A percentile compares a stretch with the other conserved stretches of the same genome.
These are phyloP conservation scores for Talaromyces sp. DNA, from an alignment of 2,329 filamentous ascomycete species.

Conservation along the genomic window DNA sequence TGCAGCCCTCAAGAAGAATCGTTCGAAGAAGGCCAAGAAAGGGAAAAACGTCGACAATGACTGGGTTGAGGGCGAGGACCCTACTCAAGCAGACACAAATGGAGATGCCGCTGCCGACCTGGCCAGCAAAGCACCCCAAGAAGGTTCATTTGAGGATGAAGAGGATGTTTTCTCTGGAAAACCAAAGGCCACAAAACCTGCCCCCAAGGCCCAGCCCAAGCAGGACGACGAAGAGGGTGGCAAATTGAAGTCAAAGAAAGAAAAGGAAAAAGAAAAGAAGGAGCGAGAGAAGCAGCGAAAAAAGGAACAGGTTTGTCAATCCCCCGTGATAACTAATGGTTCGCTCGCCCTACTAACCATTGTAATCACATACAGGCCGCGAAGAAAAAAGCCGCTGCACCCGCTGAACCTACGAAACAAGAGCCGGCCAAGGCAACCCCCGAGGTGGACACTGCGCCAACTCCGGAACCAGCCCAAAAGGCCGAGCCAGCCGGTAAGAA, in stretches of 20 bases:
- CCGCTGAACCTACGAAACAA: slow-evolving; percentile 47
- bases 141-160: slow-evolving; percentile 76
- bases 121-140: slow-evolving; percentile 66
- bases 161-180: slow-evolving; percentile 82
- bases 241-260: slow-evolving; percentile 86
- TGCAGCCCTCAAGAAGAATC: slow-evolving; percentile 75
- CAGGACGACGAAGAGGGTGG: slow-evolving; percentile 50
- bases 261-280: slow-evolving; percentile 98
- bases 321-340: background rate
- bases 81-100: slow-evolving; percentile 36
- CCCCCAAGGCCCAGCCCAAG: slow-evolving; percentile 32
- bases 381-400: slow-evolving; percentile 66
- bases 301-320: slow-evolving; percentile 76
- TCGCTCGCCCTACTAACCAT: slow-evolving; percentile 1
- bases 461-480: slow-evolving; percentile 57
- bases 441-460: slow-evolving; percentile 77
- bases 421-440: slow-evolving; percentile 45
- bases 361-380: slow-evolving; percentile 53
- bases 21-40: slow-evolving; percentile 87
- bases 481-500: slow-evolving; percentile 65
- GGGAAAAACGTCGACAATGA: slow-evolving; percentile 64
- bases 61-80: slow-evolving; percentile 61
- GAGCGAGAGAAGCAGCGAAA: slow-evolving; percentile 97
- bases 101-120: slow-evolving; percentile 38
- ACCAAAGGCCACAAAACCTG: slow-evolving; percentile 50